Evolutionary conservation across 768 basidiomycete genomes (phyloP).

Genomic region (Lyophyllum semitale): DNA sequence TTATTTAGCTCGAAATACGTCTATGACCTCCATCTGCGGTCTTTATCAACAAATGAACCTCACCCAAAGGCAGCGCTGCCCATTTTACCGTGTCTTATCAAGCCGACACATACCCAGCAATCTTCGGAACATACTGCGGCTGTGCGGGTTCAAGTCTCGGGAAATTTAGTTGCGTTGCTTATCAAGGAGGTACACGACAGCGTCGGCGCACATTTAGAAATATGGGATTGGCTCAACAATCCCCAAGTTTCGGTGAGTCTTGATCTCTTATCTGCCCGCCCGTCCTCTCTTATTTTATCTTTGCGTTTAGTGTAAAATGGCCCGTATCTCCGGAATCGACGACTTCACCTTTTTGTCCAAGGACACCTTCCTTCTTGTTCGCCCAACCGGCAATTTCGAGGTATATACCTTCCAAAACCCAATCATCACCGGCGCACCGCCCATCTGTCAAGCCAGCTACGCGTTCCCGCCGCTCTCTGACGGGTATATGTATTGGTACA

Average conservation of each 20-base stretch:
- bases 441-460: constrained; percentile 37
- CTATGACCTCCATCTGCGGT: constrained; percentile 53
- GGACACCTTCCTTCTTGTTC: constrained; percentile 47
- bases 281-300: not conserved
- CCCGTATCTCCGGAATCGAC: constrained; percentile 45
- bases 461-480: constrained; percentile 44
- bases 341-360: constrained; percentile 54
- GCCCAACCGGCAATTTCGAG: constrained; percentile 48
- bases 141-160: constrained; percentile 48
- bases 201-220: constrained; percentile 45
- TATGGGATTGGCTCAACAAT: constrained; percentile 51
- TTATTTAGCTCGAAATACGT: constrained; percentile 37
- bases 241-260: constrained; percentile 41
- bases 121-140: constrained; percentile 37
- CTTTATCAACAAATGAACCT: constrained; percentile 51
- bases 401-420: constrained; percentile 49
- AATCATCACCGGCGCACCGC: constrained; percentile 25
- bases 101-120: constrained; percentile 26
- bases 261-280: constrained; percentile 1
- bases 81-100: constrained; percentile 39
- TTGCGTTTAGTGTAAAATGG: constrained; percentile 38
- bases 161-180: constrained; percentile 48
- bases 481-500: constrained; percentile 54
- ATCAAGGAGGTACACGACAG: constrained; percentile 47
- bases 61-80: constrained; percentile 45